These are phyloP conservation scores for Pythium aquatile DNA, from an alignment of 352 stramenopile species.

Conservation along the genomic window DNA sequence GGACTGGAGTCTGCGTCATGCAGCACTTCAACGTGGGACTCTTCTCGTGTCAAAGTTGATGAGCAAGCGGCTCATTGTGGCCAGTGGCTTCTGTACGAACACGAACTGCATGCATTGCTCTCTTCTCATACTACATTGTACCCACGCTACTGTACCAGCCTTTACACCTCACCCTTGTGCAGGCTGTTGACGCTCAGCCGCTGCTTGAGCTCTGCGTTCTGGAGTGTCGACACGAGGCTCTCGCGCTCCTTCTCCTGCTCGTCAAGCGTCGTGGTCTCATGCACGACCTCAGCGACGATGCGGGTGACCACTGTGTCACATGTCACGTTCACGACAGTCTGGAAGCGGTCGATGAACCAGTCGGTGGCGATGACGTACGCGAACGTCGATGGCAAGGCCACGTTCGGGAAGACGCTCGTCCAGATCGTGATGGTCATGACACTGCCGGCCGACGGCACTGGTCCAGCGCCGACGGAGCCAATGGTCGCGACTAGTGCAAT, in stretches of 20 bases:
- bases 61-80: not conserved
- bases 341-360: slow-evolving; percentile 58
- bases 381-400: slow-evolving; percentile 45
- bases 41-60: not conserved
- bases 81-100: not conserved
- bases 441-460: slow-evolving; percentile 32
- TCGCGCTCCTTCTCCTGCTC: slow-evolving; percentile 25
- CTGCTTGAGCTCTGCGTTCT: slow-evolving; percentile 23
- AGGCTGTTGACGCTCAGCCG: slow-evolving; percentile 12
- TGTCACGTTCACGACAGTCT: slow-evolving; percentile 61
- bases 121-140: not conserved
- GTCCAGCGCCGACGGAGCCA: slow-evolving; percentile 28
- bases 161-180: not conserved
- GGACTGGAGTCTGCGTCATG: not conserved
- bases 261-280: slow-evolving; percentile 24
- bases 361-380: slow-evolving; percentile 56
- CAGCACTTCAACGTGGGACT: slow-evolving; percentile 3
- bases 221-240: slow-evolving; percentile 21
- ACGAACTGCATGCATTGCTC: not conserved
- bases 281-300: slow-evolving; percentile 44
- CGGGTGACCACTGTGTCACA: slow-evolving; percentile 56
- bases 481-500: slow-evolving; percentile 35
- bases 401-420: slow-evolving; percentile 34
- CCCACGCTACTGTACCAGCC: not conserved
- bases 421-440: slow-evolving; percentile 49